Conservation (phyloP, 2,329 filamentous ascomycete genomes). For the Diaporthe citrichinensis region DNA sequence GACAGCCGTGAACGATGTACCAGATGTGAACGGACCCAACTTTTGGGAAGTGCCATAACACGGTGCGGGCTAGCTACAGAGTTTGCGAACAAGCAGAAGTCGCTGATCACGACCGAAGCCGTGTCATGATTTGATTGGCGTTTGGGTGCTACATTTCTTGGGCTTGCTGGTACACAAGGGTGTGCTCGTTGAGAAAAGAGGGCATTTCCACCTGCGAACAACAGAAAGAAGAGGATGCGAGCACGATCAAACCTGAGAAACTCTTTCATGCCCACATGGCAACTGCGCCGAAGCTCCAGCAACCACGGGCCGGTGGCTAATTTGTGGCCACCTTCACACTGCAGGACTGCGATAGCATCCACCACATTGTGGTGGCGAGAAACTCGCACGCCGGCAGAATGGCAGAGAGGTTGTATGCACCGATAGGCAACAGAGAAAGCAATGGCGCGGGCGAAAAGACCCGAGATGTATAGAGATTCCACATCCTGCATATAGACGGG, state of each 20-base stretch:
- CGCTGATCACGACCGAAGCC: background rate
- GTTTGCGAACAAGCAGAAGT: background rate
- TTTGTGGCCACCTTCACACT: background rate
- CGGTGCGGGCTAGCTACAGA: background rate
- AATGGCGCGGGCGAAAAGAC: background rate
- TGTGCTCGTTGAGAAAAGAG: background rate
- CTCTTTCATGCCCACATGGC: background rate
- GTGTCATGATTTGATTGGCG: conserved; percentile 8
- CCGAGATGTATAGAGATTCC: conserved; percentile 29
- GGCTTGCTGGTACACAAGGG: background rate
- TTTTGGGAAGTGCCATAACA: conserved; percentile 35
- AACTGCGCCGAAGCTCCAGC: conserved; percentile 6
- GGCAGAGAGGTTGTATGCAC: background rate
- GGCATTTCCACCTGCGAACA: background rate
- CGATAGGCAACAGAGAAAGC: background rate
- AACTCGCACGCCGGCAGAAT: background rate
- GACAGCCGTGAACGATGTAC: conserved; percentile 24
- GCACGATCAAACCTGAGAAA: background rate
- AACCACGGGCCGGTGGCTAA: background rate
- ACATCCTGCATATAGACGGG: conserved; percentile 29
- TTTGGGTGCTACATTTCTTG: conserved; percentile 2
- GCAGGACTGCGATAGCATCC: too few species aligned
- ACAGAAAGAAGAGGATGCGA: background rate
- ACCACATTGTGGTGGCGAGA: background rate
- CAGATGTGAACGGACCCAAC: conserved; percentile 36